Base-by-base conservation (phyloP, 768 basidiomycete genomes). In the Tylopilus felleus region DNA sequence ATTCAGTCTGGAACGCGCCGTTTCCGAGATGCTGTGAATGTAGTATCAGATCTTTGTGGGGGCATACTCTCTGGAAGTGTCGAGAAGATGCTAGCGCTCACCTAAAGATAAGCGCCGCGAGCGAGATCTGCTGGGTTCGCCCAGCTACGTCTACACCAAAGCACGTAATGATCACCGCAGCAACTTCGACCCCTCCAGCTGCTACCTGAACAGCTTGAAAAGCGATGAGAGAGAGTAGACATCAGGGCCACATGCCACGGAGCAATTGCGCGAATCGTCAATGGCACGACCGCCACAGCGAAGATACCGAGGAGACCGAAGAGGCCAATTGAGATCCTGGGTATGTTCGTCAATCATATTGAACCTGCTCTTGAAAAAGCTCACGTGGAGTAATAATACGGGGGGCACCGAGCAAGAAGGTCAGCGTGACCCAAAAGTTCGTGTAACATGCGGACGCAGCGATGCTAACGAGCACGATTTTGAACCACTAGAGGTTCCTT, bases 191-290 rank as follows among this genome's bases (percentile, higher is more conserved):
- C 33, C 33, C 33, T 13, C 33, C 38, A 39, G 82, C 88, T 5
- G 75, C 85, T 2, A 82, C 71, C 64, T 88, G 85, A 13, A 93
- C 73, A 19, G 71, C 72, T 61, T 84, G 82, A 60, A 81, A 82
- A 29, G 73, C 51, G 8, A 80, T 50, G 19, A 83, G 71, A 60
- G 33, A 78, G 19, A 10, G 82, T 72, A 4, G 79, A 78, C 43
- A 80, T 60, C 13, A 92, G 73, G 16, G 86, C 80, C 6, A 84
- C 84, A 49, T 84, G 79, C 88, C 89, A 93, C 1, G 85, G 85
- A 0, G 86, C 76, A 41, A 91, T 73, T 8, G 80, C 59, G 42
- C 77, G 77, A 0, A 90, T 91, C 39, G 83, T 77, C 16, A 90
- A 57, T 1, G 90, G 89, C 0, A 85, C 86, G 53, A 82, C 71